Percentiles rank a stretch among this genome's conserved stretches.
phyloP scores from a whole-genome alignment of 2,329 filamentous ascomycete species.

The Pyricularia sp. region DNA sequence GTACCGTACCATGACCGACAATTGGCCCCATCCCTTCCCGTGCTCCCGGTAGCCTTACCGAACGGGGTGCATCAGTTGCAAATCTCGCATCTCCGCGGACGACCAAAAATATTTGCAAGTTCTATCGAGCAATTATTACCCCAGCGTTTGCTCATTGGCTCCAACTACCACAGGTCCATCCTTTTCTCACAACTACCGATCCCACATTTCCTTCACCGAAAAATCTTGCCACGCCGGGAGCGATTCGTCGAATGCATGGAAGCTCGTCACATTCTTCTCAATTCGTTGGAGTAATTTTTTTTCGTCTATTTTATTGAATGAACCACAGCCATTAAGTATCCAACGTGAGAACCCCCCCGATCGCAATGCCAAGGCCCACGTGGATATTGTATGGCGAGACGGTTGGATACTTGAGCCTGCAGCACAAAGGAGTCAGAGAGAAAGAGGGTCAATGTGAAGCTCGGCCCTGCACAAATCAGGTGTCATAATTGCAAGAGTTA shows the following conservation, averaged over 20 bases:
- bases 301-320: not conserved
- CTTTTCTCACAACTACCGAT: not conserved
- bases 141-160: not conserved
- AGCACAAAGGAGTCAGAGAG: not conserved
- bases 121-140: conserved; percentile 1
- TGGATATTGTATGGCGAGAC: not conserved
- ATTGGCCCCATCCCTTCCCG: not conserved
- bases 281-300: not conserved
- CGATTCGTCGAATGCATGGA: not conserved
- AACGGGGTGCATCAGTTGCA: not conserved
- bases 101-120: not conserved
- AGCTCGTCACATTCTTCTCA: not conserved
- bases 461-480: not conserved
- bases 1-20: not conserved
- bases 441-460: not conserved
- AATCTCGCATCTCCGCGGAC: conserved; percentile 4
- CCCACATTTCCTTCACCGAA: not conserved
- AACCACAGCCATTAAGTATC: not conserved
- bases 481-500: not conserved
- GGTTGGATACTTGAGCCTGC: not conserved
- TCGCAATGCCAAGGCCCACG: not conserved
- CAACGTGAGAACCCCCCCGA: not conserved
- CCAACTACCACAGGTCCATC: not conserved
- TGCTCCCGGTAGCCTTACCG: not conserved
- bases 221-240: not conserved